Percentiles rank a stretch among this genome's conserved stretches.
These are phyloP conservation scores for Nicotiana paniculata DNA, from an alignment of 257 asterid species.

Conservation along the genomic window DNA sequence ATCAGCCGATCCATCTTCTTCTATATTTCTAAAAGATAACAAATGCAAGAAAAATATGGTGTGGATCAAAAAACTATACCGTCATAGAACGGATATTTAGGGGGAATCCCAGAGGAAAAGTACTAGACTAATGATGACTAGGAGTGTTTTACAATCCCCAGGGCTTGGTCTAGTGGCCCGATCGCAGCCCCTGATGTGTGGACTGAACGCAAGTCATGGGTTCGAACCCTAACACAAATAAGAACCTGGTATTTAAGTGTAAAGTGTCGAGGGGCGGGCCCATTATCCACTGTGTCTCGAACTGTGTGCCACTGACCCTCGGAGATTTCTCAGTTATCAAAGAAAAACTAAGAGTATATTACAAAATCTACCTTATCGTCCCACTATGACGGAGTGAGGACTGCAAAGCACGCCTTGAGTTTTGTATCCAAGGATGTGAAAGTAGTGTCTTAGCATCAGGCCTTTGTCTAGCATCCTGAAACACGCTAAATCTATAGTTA, in stretches of 20 bases:
- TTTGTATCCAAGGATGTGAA: slow-evolving; percentile 98
- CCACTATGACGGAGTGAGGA: slow-evolving; percentile 85
- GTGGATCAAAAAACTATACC: slow-evolving; percentile 8
- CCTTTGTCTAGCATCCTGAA: slow-evolving; percentile 99
- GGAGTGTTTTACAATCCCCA: not conserved
- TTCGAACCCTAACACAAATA: not conserved
- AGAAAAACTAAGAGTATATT: not conserved
- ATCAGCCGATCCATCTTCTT: slow-evolving; percentile 60
- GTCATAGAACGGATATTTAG: not conserved
- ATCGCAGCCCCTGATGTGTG: not conserved
- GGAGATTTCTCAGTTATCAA: not conserved
- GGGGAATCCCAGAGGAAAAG: not conserved
- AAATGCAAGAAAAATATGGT: slow-evolving; percentile 12
- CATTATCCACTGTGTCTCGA: not conserved
- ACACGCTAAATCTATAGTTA: slow-evolving; percentile 20
- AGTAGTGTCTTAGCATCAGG: slow-evolving; percentile 96
- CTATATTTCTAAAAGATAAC: slow-evolving; percentile 60
- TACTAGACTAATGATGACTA: not conserved
- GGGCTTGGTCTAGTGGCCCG: not conserved
- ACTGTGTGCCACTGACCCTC: not conserved
- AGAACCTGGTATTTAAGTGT: not conserved
- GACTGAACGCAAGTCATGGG: not conserved
- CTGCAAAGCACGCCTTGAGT: slow-evolving; percentile 91
- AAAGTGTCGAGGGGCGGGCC: not conserved
- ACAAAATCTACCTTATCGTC: slow-evolving; percentile 48